Evolutionary conservation across 306 rosid genomes (phyloP).

Genomic region (Vigna unguiculata): DNA sequence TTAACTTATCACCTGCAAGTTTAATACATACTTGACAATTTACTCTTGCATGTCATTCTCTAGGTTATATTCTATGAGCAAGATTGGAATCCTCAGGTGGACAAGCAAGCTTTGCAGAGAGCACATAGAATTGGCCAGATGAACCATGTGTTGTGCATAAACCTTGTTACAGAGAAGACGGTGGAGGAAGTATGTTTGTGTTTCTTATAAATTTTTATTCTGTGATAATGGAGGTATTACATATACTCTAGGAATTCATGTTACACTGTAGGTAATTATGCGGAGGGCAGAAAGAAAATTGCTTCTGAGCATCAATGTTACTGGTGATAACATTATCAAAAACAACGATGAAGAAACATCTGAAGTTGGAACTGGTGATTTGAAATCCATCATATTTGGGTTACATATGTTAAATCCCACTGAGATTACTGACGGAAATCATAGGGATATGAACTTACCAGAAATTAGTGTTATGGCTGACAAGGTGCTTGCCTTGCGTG

Average conservation of each 20-base stretch:
- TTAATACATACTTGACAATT: slow-evolving; percentile 30
- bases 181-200: slow-evolving; percentile 81
- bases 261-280: slow-evolving; percentile 76
- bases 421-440: slow-evolving; percentile 53
- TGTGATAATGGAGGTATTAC: neutral
- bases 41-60: slow-evolving; percentile 34
- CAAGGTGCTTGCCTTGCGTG: slow-evolving; percentile 69
- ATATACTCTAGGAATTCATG: slow-evolving; percentile 39
- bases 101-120: slow-evolving; percentile 94
- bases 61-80: slow-evolving; percentile 96
- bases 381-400: slow-evolving; percentile 87
- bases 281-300: slow-evolving; percentile 88
- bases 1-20: neutral
- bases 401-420: slow-evolving; percentile 67
- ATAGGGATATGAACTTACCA: slow-evolving; percentile 53
- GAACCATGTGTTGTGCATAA: slow-evolving; percentile 78
- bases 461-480: slow-evolving; percentile 75
- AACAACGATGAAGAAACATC: slow-evolving; percentile 54
- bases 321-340: slow-evolving; percentile 66
- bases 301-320: slow-evolving; percentile 82
- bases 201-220: slow-evolving; percentile 26
- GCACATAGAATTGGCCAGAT: slow-evolving; percentile 94
- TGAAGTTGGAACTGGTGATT: slow-evolving; percentile 65
- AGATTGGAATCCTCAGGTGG: slow-evolving; percentile 99
- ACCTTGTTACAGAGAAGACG: slow-evolving; percentile 71